These are phyloP conservation scores for Claviceps humidiphila DNA, from an alignment of 2,329 filamentous ascomycete species.

Conservation along the genomic window DNA sequence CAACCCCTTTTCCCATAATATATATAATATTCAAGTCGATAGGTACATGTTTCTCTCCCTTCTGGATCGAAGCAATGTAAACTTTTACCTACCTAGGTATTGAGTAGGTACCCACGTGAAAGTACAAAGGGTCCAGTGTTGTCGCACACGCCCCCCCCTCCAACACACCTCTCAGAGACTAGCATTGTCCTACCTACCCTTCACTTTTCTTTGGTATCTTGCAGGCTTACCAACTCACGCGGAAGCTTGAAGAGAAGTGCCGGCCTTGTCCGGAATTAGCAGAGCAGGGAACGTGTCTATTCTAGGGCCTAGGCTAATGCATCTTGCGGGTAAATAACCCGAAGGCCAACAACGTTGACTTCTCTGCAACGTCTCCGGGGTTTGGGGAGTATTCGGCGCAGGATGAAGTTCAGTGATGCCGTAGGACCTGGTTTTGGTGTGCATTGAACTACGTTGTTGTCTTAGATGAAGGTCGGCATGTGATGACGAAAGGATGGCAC, in stretches of 20 bases:
- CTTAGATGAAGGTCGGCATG: conserved; percentile 1
- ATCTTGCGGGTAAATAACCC: not conserved
- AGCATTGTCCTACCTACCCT: not conserved
- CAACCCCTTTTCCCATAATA: not conserved
- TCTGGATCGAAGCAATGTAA: not conserved
- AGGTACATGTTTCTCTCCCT: not conserved
- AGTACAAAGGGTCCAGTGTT: not conserved
- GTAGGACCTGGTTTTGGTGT: not conserved
- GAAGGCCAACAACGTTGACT: not conserved
- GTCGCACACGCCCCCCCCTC: not conserved
- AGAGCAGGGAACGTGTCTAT: not conserved
- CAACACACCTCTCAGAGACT: not conserved
- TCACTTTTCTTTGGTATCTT: not conserved
- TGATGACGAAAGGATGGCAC: not conserved
- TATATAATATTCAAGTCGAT: no score
- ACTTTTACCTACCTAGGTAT: not conserved
- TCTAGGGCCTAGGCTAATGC: not conserved
- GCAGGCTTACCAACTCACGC: no score
- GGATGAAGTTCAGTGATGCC: not conserved
- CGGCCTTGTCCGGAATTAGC: no score
- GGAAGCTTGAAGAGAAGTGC: no score
- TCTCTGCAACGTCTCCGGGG: no score
- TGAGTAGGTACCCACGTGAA: not conserved
- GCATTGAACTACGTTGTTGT: not conserved
- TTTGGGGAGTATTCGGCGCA: no score